Conservation (phyloP, 768 basidiomycete genomes). For the Pluteus cervinus region DNA sequence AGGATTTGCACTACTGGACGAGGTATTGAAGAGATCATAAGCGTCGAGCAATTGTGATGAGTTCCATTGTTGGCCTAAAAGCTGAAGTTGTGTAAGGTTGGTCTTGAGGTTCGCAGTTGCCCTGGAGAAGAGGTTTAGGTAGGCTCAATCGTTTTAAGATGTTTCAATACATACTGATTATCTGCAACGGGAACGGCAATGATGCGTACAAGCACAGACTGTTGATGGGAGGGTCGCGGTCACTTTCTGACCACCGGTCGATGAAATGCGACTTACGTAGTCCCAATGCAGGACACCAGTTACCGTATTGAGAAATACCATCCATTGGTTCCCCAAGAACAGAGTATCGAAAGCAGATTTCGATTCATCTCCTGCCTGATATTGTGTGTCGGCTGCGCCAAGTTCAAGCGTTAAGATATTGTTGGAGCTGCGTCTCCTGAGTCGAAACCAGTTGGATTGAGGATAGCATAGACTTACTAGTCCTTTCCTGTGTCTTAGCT, state of each 20-base stretch:
- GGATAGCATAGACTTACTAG: conserved; percentile 23
- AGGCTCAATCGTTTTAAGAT: background rate
- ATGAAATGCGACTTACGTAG: conserved; percentile 38
- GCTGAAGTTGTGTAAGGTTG: conserved; percentile 43
- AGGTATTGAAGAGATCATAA: conserved; percentile 26
- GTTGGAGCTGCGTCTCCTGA: conserved; percentile 35
- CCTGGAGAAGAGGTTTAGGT: conserved; percentile 23
- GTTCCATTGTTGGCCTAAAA: conserved; percentile 46
- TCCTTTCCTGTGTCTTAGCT: conserved; percentile 37
- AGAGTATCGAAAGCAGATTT: conserved; percentile 46
- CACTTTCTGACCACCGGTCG: background rate
- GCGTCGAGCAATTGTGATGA: conserved; percentile 34
- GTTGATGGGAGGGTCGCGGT: conserved; percentile 2
- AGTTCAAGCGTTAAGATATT: conserved; percentile 57
- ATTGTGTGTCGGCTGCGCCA: conserved; percentile 52
- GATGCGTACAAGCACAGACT: conserved; percentile 61
- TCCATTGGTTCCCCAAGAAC: conserved; percentile 59
- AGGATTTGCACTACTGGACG: conserved; percentile 40
- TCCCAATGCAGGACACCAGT: conserved; percentile 65
- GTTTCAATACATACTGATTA: conserved; percentile 24
- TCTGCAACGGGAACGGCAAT: conserved; percentile 58
- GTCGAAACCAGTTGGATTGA: conserved; percentile 23
- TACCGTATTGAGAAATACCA: conserved; percentile 54
- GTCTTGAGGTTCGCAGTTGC: conserved; percentile 50
- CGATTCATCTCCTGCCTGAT: conserved; percentile 35